Evolutionary conservation across 495 filamentous ascomycete genomes (phyloP).

Genomic region (Xanthoparmelia taractica): DNA sequence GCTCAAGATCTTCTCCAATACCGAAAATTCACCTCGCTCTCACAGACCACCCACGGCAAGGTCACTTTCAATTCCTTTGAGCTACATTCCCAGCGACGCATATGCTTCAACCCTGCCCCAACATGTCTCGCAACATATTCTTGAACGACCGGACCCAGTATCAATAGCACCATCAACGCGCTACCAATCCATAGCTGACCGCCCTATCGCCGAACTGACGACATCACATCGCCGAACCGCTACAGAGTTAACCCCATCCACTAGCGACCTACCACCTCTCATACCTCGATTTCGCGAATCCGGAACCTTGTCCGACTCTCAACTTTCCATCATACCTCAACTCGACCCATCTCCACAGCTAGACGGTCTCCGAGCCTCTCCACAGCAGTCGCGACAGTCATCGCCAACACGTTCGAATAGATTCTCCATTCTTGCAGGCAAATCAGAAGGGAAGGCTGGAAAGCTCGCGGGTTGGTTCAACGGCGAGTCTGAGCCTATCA

Average conservation of each 20-base stretch:
- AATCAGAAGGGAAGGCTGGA: slow-evolving; percentile 16
- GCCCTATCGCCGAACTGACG: neutral
- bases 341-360: neutral
- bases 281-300: neutral
- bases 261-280: slow-evolving; percentile 8
- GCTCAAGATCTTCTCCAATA: slow-evolving; percentile 3
- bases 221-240: slow-evolving; percentile 4
- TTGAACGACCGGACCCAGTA: neutral
- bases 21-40: slow-evolving; percentile 2
- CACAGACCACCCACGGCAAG: neutral
- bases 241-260: neutral
- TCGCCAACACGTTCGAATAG: slow-evolving; percentile 4
- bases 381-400: slow-evolving; percentile 6
- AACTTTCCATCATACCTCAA: neutral
- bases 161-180: neutral
- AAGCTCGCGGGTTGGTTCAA: slow-evolving; percentile 46
- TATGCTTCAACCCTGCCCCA: neutral
- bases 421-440: slow-evolving; percentile 2
- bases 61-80: neutral
- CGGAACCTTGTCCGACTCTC: neutral
- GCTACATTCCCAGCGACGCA: neutral
- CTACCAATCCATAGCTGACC: neutral
- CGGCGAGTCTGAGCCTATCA: slow-evolving; percentile 44
- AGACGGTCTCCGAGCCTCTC: neutral
- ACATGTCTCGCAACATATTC: neutral